These are phyloP conservation scores for Sporothrix humicola DNA, from an alignment of 2,329 filamentous ascomycete species.

Conservation along the genomic window DNA sequence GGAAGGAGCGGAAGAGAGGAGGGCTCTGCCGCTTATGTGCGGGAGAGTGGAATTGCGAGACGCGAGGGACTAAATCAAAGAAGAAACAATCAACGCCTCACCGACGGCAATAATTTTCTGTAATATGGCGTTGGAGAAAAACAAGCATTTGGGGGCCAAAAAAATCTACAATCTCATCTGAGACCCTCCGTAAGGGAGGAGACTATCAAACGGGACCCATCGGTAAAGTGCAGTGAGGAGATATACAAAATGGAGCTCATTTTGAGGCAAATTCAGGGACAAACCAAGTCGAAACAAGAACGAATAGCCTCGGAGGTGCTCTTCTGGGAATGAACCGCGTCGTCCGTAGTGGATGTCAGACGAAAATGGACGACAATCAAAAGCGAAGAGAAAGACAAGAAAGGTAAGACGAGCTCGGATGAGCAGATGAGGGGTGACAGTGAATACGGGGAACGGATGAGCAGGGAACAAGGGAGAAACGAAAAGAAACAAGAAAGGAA, in stretches of 20 bases:
- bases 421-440: not conserved
- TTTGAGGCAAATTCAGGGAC: not conserved
- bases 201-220: not conserved
- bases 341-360: not conserved
- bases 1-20: not conserved
- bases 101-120: too few relatives aligned
- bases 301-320: not conserved
- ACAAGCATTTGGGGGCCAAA: slow-evolving; percentile 33
- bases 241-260: not conserved
- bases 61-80: not conserved
- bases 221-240: not conserved
- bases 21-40: not conserved
- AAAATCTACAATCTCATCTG: slow-evolving; percentile 21
- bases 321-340: too few relatives aligned
- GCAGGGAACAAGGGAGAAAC: slow-evolving; percentile 8
- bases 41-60: not conserved
- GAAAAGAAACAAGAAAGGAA: not conserved
- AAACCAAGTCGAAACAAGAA: not conserved
- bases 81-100: not conserved
- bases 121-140: not conserved
- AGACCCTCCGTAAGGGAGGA: not conserved
- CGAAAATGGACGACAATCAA: not conserved
- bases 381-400: not conserved
- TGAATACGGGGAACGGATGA: slow-evolving; percentile 8
- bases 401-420: not conserved